Evolutionary conservation across 2,329 filamentous ascomycete species (phyloP), one percentile per base, ranked within the genome.

Genomic region (Coniochaeta ligniaria): DNA sequence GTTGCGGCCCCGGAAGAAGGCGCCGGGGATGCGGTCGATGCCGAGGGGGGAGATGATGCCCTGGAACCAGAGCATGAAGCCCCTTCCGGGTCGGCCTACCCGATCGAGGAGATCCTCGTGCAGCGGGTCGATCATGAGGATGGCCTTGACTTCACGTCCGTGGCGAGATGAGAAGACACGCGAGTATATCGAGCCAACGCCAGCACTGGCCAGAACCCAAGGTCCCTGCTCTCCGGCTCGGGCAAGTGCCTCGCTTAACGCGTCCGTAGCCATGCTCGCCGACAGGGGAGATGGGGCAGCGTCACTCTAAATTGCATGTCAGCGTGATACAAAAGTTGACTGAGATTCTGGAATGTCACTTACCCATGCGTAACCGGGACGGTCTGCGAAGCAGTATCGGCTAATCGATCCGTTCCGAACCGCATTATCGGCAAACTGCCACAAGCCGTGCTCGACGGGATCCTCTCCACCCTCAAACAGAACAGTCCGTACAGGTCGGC

Each of bases 331-430:
- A 64, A 24, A 63, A 38, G 54, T 28, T 86, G 35, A 14, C n/a
- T 14, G 12, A 55, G 22, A 28, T 6, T 11, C 22, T 24, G 45
- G 17, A 33, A 1, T 8, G 8, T 43, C 7, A 38, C 75, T 68
- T 66, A 78, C 76, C 87, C 92, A 96, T 7, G 84, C 94, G 60
- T 94, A 83, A 1, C 95, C 95, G 0, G 95, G 95, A 24, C 95
- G 89, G 72, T 99, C 95, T 71, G 91, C 93, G 74, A 96, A 97
- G 80, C 95, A 99, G 77, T 96, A 98, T 62, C 94, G 87, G 60
- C 81, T 79, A 67, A 99, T 95, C 54, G 89, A 90, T 43, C 91
- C 91, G 68, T 95, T 95, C 64, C 85, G 80, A 65, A 92, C 79
- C 1, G 90, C 87, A 60, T 86, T 81, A 62, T 92, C 85, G 12